Evolutionary conservation across 169 alveolate genomes (phyloP).

Genomic region (Hepatocystis sp.): DNA sequence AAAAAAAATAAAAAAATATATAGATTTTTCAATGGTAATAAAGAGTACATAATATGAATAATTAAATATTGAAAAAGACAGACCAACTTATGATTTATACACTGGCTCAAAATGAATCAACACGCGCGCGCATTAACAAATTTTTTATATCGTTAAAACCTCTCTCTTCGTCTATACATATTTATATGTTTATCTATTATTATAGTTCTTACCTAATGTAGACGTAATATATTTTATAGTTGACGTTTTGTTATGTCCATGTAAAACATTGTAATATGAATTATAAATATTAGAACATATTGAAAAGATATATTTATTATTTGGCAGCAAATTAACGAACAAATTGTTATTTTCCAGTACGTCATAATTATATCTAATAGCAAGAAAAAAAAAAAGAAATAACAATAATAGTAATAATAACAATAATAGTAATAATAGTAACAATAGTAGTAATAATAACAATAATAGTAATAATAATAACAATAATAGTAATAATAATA

Average conservation of each 20-base stretch:
- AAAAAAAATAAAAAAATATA: not conserved
- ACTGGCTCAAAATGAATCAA: too few relatives aligned
- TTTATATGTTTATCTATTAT: too few relatives aligned
- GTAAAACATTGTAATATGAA: constrained; percentile 39
- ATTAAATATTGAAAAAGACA: not conserved
- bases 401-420: too few relatives aligned
- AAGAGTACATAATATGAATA: not conserved
- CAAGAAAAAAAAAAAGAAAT: not conserved
- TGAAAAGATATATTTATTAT: constrained; percentile 44
- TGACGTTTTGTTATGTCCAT: constrained; percentile 50
- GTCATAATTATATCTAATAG: constrained; percentile 53
- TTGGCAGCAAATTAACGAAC: constrained; percentile 32
- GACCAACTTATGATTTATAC: too few relatives aligned
- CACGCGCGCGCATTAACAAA: too few relatives aligned
- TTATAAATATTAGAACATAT: constrained; percentile 69
- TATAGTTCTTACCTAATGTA: constrained; percentile 34
- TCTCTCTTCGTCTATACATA: too few relatives aligned
- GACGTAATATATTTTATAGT: constrained; percentile 60
- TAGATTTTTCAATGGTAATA: not conserved
- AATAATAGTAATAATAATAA: too few relatives aligned
- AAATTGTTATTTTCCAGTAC: constrained; percentile 46
- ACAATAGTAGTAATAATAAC: too few relatives aligned
- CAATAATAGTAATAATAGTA: too few relatives aligned
- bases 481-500: too few relatives aligned
- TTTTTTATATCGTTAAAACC: too few relatives aligned